These are phyloP conservation scores for Moricandia moricandioides DNA, from an alignment of 345 rosid genomes.

Conservation along the genomic window DNA sequence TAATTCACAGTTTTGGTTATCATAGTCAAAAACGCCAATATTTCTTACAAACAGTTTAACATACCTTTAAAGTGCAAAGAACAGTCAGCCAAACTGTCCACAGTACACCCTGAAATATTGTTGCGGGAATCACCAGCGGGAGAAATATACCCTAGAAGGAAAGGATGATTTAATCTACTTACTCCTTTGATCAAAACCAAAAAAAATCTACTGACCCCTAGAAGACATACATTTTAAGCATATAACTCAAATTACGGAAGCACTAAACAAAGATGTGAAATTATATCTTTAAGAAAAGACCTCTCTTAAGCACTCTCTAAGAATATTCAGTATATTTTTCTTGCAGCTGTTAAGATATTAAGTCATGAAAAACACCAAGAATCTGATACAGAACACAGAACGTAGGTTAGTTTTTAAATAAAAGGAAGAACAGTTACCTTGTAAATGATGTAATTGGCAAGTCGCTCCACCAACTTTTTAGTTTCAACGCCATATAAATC, in stretches of 20 bases:
- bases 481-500: slow-evolving; percentile 77
- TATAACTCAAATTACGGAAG: background rate
- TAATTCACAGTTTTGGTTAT: background rate
- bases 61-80: slow-evolving; percentile 87
- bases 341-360: background rate
- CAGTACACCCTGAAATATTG: slow-evolving; percentile 72
- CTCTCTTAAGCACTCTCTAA: background rate
- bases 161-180: too few relatives aligned
- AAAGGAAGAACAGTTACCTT: slow-evolving; percentile 56
- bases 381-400: slow-evolving; percentile 14
- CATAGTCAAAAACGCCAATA: slow-evolving; percentile 15
- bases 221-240: background rate
- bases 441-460: slow-evolving; percentile 86
- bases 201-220: background rate
- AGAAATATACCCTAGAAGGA: slow-evolving; percentile 71
- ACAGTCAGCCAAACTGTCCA: slow-evolving; percentile 89
- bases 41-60: background rate
- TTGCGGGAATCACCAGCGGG: slow-evolving; percentile 84
- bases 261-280: too few relatives aligned
- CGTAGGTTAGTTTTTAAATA: background rate
- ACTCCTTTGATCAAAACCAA: too few relatives aligned
- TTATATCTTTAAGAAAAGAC: background rate
- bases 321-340: background rate
- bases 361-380: slow-evolving; percentile 12
- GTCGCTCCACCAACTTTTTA: slow-evolving; percentile 79